Base-by-base conservation (phyloP, 345 rosid species). In the Ceriops decandra region DNA sequence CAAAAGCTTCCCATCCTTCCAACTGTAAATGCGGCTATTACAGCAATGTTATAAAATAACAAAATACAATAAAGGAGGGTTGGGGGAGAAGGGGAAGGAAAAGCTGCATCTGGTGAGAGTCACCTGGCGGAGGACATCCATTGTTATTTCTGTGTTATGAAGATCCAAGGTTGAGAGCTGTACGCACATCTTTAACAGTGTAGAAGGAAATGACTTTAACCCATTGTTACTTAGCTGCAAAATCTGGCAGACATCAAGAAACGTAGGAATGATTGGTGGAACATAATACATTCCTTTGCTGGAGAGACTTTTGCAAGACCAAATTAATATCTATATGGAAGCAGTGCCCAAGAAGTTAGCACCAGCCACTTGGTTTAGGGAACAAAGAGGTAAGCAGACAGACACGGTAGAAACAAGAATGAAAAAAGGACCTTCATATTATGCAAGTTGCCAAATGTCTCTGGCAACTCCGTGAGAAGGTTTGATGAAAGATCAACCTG, bases 401-500 rank as follows among this genome's bases (percentile, higher is more conserved):
- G 64, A n/a, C 28, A 27, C n/a, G 7, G 9, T 2, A 31, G 20
- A 60, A 24, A 24, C 10, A 60, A 52, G 46, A 67, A 24, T 5
- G 24, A 38, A 63, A 66, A 22, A 26, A 24, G 57, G 60, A 93
- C 98, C 98, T 89, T 91, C 64, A 93, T 76, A 60, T 82, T 79
- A 28, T 42, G 81, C 80, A 93, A 75, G 77, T 79, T 81, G 65
- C 86, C 79, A 26, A 86, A 58, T 46, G 90, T 72, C 72, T 82
- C 90, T 1, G 98, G 98, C 57, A 93, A 74, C 57, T 81, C 88
- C 6, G 79, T 76, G 66, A 93, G 76, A 70, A 83, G 84, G 85
- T 93, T 91, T 56, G 88, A 85, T 11, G 98, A 91, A 77, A 93
- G 90, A 79, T 93, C 90, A 77, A 91, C 89, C 98, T 92, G 88